phyloP scores from a whole-genome alignment of 2,329 filamentous ascomycete species.

The Ophiobolus disseminans region DNA sequence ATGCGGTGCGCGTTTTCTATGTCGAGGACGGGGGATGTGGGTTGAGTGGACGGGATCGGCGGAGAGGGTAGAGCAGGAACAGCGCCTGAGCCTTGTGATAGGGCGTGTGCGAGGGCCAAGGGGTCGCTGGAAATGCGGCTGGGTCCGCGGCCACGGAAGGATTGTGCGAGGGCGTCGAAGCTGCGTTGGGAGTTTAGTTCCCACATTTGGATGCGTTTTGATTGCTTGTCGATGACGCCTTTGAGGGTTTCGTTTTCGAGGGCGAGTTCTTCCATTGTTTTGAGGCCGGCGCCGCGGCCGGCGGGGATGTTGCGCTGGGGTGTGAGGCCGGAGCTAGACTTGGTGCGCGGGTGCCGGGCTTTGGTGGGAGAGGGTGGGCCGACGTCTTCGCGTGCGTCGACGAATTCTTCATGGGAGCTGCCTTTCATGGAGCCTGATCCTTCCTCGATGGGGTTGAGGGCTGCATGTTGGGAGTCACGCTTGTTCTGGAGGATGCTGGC shows the following conservation, averaged over 20 bases:
- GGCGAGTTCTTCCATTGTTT: slow-evolving; percentile 84
- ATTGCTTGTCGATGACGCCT: slow-evolving; percentile 83
- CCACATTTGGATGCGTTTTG: slow-evolving; percentile 87
- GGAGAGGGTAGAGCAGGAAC: slow-evolving; percentile 28
- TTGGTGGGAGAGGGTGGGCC: slow-evolving; percentile 55
- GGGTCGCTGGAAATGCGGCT: slow-evolving; percentile 31
- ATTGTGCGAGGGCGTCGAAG: slow-evolving; percentile 85
- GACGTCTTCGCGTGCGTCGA: slow-evolving; percentile 78
- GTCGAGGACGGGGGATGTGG: slow-evolving; percentile 11
- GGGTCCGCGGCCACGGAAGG: slow-evolving; percentile 56
- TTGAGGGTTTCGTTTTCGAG: slow-evolving; percentile 89
- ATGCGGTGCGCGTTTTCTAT: slow-evolving; percentile 25
- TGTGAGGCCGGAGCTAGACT: slow-evolving; percentile 22
- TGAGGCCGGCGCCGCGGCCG: slow-evolving; percentile 53
- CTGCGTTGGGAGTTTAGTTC: slow-evolving; percentile 91
- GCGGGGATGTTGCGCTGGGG: slow-evolving; percentile 40
- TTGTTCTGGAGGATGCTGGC: slow-evolving; percentile 74
- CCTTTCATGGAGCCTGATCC: slow-evolving; percentile 46
- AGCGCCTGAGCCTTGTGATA: slow-evolving; percentile 30
- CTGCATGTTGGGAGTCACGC: slow-evolving; percentile 42
- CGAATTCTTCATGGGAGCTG: slow-evolving; percentile 73
- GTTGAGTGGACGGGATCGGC: slow-evolving; percentile 14
- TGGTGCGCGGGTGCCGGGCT: slow-evolving; percentile 39
- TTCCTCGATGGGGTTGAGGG: slow-evolving; percentile 46
- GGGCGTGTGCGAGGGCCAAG: slow-evolving; percentile 34